phyloP scores from a whole-genome alignment of 495 filamentous ascomycete species.

The Annulohypoxylon nitens region DNA sequence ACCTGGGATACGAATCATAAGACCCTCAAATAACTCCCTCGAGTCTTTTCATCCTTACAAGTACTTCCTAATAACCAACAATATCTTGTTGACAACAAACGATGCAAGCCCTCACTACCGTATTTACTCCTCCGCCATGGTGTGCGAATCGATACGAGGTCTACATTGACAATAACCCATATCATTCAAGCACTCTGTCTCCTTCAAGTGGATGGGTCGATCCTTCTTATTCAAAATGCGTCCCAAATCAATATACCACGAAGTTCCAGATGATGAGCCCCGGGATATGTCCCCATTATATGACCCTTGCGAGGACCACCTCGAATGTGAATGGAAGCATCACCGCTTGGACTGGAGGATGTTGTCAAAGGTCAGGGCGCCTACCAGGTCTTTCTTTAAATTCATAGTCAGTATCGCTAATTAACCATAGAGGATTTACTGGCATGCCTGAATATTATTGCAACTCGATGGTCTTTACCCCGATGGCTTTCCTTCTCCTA shows the following conservation, averaged over 20 bases:
- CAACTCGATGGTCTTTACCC: slow-evolving; percentile 43
- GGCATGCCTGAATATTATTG: slow-evolving; percentile 36
- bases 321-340: slow-evolving; percentile 7
- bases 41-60: background rate
- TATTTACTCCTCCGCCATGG: slow-evolving; percentile 45
- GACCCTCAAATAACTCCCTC: background rate
- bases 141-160: slow-evolving; percentile 45
- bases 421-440: slow-evolving; percentile 38
- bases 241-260: slow-evolving; percentile 39
- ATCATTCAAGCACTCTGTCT: slow-evolving; percentile 36
- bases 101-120: slow-evolving; percentile 45
- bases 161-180: slow-evolving; percentile 33
- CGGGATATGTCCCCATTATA: slow-evolving; percentile 44
- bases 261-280: slow-evolving; percentile 42
- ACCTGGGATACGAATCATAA: background rate
- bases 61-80: background rate
- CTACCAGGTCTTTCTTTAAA: background rate
- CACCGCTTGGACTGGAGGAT: slow-evolving; percentile 42
- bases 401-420: background rate
- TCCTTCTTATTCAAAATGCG: slow-evolving; percentile 46
- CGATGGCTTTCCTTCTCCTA: slow-evolving; percentile 45
- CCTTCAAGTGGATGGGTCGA: slow-evolving; percentile 46
- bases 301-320: slow-evolving; percentile 35
- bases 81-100: background rate
- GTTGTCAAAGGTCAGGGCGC: slow-evolving; percentile 41